Evolutionary conservation across 1,284 basidiomycete genomes (phyloP).

Genomic region (Heterobasidion occidentale): DNA sequence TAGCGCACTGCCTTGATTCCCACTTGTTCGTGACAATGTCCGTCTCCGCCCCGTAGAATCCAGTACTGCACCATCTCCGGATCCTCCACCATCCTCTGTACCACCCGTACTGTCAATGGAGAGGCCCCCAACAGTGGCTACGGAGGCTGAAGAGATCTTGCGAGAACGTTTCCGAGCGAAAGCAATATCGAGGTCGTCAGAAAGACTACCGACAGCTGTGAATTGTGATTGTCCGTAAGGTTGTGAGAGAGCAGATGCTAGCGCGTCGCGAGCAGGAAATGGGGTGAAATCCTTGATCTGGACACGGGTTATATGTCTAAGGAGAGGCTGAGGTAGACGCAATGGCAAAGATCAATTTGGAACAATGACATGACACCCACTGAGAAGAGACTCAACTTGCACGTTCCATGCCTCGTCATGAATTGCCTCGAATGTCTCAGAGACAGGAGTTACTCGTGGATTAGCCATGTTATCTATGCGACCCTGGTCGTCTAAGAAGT

Average conservation of each 20-base stretch:
- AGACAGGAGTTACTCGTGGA: neutral
- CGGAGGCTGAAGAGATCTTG: conserved; percentile 53
- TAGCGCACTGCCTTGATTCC: neutral
- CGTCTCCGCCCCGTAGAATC: conserved; percentile 11
- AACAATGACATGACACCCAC: no score
- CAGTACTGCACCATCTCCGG: neutral
- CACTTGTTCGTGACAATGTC: conserved; percentile 10
- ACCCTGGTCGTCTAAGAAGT: no score
- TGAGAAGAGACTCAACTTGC: neutral
- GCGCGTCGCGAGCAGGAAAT: conserved; percentile 68
- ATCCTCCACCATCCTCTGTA: conserved; percentile 14
- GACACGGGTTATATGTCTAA: conserved; percentile 67
- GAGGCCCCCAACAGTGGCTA: conserved; percentile 37
- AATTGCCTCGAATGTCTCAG: neutral
- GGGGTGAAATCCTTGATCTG: conserved; percentile 77
- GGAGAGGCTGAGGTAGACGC: conserved; percentile 43
- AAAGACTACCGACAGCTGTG: conserved; percentile 41
- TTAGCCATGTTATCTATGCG: no score
- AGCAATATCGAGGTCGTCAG: conserved; percentile 65
- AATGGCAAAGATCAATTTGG: neutral
- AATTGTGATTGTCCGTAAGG: conserved; percentile 53
- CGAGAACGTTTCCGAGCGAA: conserved; percentile 50
- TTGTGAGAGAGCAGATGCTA: conserved; percentile 64
- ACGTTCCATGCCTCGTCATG: neutral
- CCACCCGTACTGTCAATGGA: conserved; percentile 31